Base-by-base conservation (phyloP, 495 filamentous ascomycete genomes). In the Hyaloscypha finlandica region DNA sequence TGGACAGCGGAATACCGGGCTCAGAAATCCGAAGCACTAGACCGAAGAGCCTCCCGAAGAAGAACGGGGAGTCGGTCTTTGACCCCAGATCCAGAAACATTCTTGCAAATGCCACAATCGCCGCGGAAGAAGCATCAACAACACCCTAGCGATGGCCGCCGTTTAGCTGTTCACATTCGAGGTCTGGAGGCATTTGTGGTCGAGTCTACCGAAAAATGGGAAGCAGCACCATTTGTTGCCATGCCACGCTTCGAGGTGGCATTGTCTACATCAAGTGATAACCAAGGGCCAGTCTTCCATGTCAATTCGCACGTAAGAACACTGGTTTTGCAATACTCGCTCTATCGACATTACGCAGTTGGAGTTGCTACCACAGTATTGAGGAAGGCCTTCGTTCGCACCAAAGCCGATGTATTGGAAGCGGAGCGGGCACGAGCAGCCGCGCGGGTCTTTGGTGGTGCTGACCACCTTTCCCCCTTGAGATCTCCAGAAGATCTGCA, bases 281-380 rank as follows among this genome's bases (percentile, higher is more conserved):
- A 85, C 35, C 88, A 96, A 70, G 95, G 94, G 5, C 91, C 92
- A 0, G 81, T 97, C 14, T 88, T 97, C 72, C 92, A 97, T 72
- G 80, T 98, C 59, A 92, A 93, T 72, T 91, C 93, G 1, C 82
- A 90, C 52, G 81, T 94, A 33, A 90, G 89, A 73, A 90, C 89
- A 8, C 73, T 99, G 2, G 87, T 90, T 65, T 69, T 96, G 4
- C 90, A 96, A 37, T 98, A 97, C 73, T 98, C 96, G 4, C 83
- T 99, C 1, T 97, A 96, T 75, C 89, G 94, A 6, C 94, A 96
- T 73, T 98, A 97, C 73, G 89, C 93, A n/a, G 81, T 94, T 32
- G 90, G 90, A 12, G 85, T 98, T 57, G 96, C 96, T 32, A 76
- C 83, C 25, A 88, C 87, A 65, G 90, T 96, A 9, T 76, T 99